Evolutionary conservation across 768 basidiomycete genomes (phyloP), one percentile per base, ranked within the genome.

Genomic region (Sarcodon sp.): DNA sequence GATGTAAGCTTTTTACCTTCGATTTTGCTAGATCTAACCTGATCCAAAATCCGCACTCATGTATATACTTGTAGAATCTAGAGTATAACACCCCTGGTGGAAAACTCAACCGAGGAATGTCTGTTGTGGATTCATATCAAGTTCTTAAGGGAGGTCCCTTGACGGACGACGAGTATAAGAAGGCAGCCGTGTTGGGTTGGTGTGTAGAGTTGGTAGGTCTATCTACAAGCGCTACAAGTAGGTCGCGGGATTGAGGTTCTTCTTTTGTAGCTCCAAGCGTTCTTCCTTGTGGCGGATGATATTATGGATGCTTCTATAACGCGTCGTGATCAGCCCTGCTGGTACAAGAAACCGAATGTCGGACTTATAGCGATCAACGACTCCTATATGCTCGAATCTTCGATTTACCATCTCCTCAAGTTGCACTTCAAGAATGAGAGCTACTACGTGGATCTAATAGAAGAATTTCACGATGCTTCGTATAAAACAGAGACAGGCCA

Each of bases 221-320:
- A 15, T 27, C 31, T 32, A 27, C 21, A 27, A 27, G 21, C 21
- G 21, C 21, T 27, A 27, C 21, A 27, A 33, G 44, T 33, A 47
- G 18, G 46, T 36, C n/a, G 6, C 39, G n/a, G 43, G 39, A 27
- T 11, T 34, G 47, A 32, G 35, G 3, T 41, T 1, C 12, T 9
- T 21, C 37, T 3, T 46, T 32, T 33, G 33, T 57, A 94, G 90
- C 77, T 99, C 7, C 94, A 98, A 82, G 92, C 91, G 0, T 96
- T 84, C 67, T 97, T 98, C 82, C 79, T 98, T 48, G 90, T 96
- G 48, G 77, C 89, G 4, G 90, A 99, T 65, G 94, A 98, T 64
- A 92, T 98, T 58, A 99, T 99, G 96, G 94, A 99, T 61, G 64
- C 75, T 15, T 89, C 87, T 43, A 83, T 98, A 56, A 97, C 94